Evolutionary conservation across 2,329 filamentous ascomycete genomes (phyloP).

Genomic region (Curvularia sp.): DNA sequence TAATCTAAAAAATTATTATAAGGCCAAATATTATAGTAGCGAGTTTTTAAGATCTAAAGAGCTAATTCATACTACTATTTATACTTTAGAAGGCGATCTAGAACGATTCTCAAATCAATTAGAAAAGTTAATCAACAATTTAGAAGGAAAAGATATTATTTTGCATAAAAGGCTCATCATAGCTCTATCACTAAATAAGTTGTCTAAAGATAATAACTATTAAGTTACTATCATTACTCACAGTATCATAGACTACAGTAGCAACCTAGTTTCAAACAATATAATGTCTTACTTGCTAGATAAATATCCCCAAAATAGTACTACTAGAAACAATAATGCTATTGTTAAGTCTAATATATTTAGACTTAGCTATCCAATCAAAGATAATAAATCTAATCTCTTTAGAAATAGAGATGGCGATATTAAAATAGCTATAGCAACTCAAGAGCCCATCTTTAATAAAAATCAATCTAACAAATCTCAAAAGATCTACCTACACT

Average conservation of each 20-base stretch:
- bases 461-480: too few relatives aligned
- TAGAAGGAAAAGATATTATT: background rate
- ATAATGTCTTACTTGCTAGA: background rate
- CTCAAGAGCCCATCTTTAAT: too few relatives aligned
- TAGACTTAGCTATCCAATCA: too few relatives aligned
- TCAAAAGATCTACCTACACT: too few relatives aligned
- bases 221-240: background rate
- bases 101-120: background rate
- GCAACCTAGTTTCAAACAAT: background rate
- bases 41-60: background rate
- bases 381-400: too few relatives aligned
- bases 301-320: too few relatives aligned
- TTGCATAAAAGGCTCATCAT: background rate
- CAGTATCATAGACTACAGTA: background rate
- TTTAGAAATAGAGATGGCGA: too few relatives aligned
- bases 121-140: background rate
- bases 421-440: too few relatives aligned
- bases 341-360: too few relatives aligned
- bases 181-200: background rate
- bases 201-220: background rate
- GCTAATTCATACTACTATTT: too few relatives aligned
- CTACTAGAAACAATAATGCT: too few relatives aligned
- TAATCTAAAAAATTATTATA: background rate
- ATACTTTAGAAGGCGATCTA: background rate
- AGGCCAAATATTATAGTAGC: background rate